A percentile compares a stretch with the other conserved stretches of the same genome.
phyloP scores from a whole-genome alignment of 108 stramenopile genomes.

The Cyclostephanos invisitatus region DNA sequence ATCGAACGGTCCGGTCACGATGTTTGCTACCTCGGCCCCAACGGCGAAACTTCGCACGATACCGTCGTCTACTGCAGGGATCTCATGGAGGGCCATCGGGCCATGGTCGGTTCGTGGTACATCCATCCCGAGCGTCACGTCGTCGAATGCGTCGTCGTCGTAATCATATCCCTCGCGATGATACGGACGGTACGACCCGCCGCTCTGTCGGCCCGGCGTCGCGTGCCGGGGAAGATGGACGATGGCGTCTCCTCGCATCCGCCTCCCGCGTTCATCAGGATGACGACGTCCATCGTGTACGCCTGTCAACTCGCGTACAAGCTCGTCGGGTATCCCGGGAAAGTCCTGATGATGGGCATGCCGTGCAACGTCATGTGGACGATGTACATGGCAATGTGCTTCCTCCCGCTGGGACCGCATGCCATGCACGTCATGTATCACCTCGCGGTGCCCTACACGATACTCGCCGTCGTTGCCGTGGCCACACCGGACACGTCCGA shows the following conservation, averaged over 20 bases:
- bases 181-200: slow-evolving; percentile 28
- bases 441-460: slow-evolving; percentile 36
- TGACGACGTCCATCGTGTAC: slow-evolving; percentile 33
- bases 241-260: slow-evolving; percentile 23
- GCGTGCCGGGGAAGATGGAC: no score
- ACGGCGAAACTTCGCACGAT: slow-evolving; percentile 29
- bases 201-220: slow-evolving; percentile 35
- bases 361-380: slow-evolving; percentile 54
- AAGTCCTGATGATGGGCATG: slow-evolving; percentile 46
- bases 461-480: slow-evolving; percentile 47
- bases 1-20: slow-evolving; percentile 31
- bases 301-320: slow-evolving; percentile 43
- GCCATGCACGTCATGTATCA: slow-evolving; percentile 47
- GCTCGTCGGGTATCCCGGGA: slow-evolving; percentile 47
- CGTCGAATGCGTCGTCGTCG: slow-evolving; percentile 34
- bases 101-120: slow-evolving; percentile 51
- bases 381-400: slow-evolving; percentile 37
- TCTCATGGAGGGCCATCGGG: slow-evolving; percentile 42
- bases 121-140: slow-evolving; percentile 47
- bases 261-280: slow-evolving; percentile 35
- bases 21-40: slow-evolving; percentile 49
- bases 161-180: slow-evolving; percentile 22
- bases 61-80: slow-evolving; percentile 45
- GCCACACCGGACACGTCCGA: slow-evolving; percentile 52
- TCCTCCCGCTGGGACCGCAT: slow-evolving; percentile 30